phyloP scores from a whole-genome alignment of 768 basidiomycete genomes.

The Lentinula aciculospora region DNA sequence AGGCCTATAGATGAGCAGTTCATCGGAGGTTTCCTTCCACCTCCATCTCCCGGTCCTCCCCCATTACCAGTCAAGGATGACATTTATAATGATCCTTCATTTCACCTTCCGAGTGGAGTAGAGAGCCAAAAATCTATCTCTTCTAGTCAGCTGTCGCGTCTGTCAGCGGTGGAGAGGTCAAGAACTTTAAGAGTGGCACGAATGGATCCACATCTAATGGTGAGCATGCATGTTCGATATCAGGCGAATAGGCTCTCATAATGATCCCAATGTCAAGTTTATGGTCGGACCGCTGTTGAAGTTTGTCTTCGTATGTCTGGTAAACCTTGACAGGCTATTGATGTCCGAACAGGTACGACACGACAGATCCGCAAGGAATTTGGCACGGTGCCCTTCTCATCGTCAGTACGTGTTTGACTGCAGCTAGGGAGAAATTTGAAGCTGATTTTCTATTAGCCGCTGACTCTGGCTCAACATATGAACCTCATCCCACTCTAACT shows the following conservation, averaged over 20 bases:
- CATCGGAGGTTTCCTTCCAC: slow-evolving; percentile 49
- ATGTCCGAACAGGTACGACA: slow-evolving; percentile 63
- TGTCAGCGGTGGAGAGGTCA: slow-evolving; percentile 65
- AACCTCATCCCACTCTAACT: slow-evolving; percentile 62
- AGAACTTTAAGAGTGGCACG: slow-evolving; percentile 47
- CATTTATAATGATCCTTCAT: slow-evolving; percentile 16
- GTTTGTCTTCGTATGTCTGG: slow-evolving; percentile 19
- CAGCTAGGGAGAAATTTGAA: not conserved
- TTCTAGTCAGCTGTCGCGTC: slow-evolving; percentile 36
- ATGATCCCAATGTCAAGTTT: slow-evolving; percentile 35
- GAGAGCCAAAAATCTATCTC: slow-evolving; percentile 25
- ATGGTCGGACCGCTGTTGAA: slow-evolving; percentile 87
- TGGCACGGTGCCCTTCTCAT: slow-evolving; percentile 90
- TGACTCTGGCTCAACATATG: slow-evolving; percentile 74
- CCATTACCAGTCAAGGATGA: slow-evolving; percentile 44
- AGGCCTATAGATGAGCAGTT: slow-evolving; percentile 57
- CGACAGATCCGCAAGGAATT: slow-evolving; percentile 65
- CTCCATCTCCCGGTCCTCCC: slow-evolving; percentile 39
- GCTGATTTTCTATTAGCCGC: slow-evolving; percentile 42
- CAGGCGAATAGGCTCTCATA: not conserved
- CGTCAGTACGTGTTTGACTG: slow-evolving; percentile 57
- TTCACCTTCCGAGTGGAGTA: slow-evolving; percentile 12
- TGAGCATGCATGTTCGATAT: slow-evolving; percentile 15
- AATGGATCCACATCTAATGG: slow-evolving; percentile 79
- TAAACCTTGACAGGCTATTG: not conserved